These are phyloP conservation scores for Ceratorhiza oryzae-sativae DNA, from an alignment of 1,284 basidiomycete species.

Conservation along the genomic window DNA sequence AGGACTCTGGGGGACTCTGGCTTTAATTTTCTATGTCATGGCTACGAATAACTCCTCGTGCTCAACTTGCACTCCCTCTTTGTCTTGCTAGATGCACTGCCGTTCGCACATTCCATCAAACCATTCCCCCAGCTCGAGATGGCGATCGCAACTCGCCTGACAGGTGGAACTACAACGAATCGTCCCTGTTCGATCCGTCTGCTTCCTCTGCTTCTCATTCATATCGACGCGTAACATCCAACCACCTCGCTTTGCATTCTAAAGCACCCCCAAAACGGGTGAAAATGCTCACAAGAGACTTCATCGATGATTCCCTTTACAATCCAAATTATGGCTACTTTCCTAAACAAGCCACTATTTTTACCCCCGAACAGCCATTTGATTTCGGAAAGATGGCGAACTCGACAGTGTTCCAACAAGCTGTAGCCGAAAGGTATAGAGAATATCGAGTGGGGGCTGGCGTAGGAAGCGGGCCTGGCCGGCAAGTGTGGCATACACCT, in stretches of 20 bases:
- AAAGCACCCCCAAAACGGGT: conserved; percentile 78
- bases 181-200: conserved; percentile 57
- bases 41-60: background rate
- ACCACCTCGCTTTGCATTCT: conserved; percentile 63
- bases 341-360: conserved; percentile 87
- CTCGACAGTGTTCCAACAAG: conserved; percentile 79
- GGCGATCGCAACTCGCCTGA: conserved; percentile 41
- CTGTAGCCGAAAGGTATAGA: conserved; percentile 78
- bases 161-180: conserved; percentile 62
- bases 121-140: background rate
- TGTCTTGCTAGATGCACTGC: background rate
- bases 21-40: conserved; percentile 18
- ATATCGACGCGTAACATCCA: conserved; percentile 76
- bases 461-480: conserved; percentile 71
- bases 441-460: conserved; percentile 60
- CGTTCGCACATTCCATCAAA: conserved; percentile 8
- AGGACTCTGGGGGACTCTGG: background rate
- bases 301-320: conserved; percentile 96
- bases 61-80: background rate
- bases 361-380: conserved; percentile 71
- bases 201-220: conserved; percentile 59
- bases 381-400: conserved; percentile 76
- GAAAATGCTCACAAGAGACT: conserved; percentile 95
- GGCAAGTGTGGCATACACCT: conserved; percentile 98
- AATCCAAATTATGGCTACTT: conserved; percentile 99